Evolutionary conservation across 305 asterid genomes (phyloP).

Genomic region (Rubia occidens): DNA sequence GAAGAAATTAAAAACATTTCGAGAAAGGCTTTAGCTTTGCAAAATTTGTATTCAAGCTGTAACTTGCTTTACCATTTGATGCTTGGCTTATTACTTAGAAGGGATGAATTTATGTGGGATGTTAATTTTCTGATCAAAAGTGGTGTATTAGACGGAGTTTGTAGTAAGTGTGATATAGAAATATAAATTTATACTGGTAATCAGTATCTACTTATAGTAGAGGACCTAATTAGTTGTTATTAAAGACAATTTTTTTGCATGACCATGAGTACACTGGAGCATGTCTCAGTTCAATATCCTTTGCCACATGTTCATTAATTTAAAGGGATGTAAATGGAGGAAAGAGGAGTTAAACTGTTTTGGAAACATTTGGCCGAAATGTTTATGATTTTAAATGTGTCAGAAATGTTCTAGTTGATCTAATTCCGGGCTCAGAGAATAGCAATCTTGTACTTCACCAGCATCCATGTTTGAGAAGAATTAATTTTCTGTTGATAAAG

Average conservation of each 20-base stretch:
- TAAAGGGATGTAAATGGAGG: slow-evolving; percentile 2
- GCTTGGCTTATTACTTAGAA: background rate
- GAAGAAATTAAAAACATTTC: background rate
- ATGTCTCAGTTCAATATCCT: background rate
- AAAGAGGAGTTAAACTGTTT: background rate
- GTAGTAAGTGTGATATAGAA: background rate
- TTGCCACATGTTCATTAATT: background rate
- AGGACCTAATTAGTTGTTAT: background rate
- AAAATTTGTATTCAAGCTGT: background rate
- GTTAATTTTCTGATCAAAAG: background rate
- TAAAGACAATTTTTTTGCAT: background rate
- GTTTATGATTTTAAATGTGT: background rate
- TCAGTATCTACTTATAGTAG: background rate
- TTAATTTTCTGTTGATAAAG: background rate
- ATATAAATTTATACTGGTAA: background rate
- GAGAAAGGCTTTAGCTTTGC: background rate
- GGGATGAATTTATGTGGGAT: background rate
- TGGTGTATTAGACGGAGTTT: background rate
- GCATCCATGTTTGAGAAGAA: background rate
- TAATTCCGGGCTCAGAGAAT: background rate
- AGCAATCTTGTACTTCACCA: background rate
- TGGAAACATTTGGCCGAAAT: background rate
- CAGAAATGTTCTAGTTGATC: background rate
- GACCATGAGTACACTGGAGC: background rate
- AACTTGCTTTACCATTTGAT: background rate